Percentiles rank a stretch among this genome's conserved stretches.
Conservation (phyloP, 1,284 basidiomycete species). For the Ustilago xerochloae region DNA sequence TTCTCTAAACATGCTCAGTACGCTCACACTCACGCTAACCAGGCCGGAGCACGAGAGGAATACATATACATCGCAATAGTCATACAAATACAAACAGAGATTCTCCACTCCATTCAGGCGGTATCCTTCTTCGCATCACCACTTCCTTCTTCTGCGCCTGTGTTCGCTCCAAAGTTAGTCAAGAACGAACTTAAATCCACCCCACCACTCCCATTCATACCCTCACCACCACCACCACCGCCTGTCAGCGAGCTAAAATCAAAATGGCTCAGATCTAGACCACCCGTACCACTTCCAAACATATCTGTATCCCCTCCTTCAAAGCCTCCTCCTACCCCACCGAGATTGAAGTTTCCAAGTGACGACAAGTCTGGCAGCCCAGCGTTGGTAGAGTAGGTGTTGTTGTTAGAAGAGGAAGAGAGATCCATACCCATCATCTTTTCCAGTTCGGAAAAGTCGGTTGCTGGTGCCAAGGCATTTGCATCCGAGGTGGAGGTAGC, state of each 20-base stretch:
- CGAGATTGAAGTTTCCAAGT: slow-evolving; percentile 23
- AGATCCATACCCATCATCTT: slow-evolving; percentile 48
- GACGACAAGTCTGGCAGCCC: slow-evolving; percentile 15
- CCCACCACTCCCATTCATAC: slow-evolving; percentile 65
- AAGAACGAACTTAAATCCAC: slow-evolving; percentile 64
- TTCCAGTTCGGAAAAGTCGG: slow-evolving; percentile 33
- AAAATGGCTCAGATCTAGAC: slow-evolving; percentile 43
- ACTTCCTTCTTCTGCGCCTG: slow-evolving; percentile 53
- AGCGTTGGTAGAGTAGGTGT: not conserved
- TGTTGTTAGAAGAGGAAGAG: slow-evolving; percentile 10
- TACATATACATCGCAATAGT: no score
- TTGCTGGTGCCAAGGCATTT: slow-evolving; percentile 9
- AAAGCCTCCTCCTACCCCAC: not conserved
- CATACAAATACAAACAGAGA: slow-evolving; percentile 49
- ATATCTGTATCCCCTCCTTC: slow-evolving; percentile 23
- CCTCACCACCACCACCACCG: slow-evolving; percentile 63
- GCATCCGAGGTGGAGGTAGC: slow-evolving; percentile 2
- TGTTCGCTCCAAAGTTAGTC: slow-evolving; percentile 56
- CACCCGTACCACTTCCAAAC: slow-evolving; percentile 20
- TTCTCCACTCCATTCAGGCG: slow-evolving; percentile 12
- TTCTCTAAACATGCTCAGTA: no score
- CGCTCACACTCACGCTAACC: no score
- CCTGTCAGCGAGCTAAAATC: slow-evolving; percentile 38
- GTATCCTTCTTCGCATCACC: slow-evolving; percentile 34
- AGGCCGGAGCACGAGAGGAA: no score